phyloP scores from a whole-genome alignment of 768 basidiomycete genomes.

The Tubosaeta sp. region DNA sequence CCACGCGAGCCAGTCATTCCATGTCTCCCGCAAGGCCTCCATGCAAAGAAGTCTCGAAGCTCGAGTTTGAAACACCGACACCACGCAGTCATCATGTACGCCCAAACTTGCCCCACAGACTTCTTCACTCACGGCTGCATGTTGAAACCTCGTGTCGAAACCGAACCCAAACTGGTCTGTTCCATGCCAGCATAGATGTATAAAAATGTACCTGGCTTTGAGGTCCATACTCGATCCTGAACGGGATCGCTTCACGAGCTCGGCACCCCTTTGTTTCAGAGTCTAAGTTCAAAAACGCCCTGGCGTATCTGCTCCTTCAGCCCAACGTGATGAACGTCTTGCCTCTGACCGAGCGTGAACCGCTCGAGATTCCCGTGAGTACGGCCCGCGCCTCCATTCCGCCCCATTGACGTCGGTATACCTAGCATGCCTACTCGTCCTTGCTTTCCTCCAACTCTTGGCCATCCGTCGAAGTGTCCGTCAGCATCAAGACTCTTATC shows the following conservation, averaged over 20 bases:
- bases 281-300: not conserved
- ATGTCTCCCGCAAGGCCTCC: not conserved
- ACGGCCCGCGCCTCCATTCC: not conserved
- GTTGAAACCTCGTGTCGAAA: conserved; percentile 11
- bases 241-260: not conserved
- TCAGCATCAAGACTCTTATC: conserved; percentile 13
- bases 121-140: conserved; percentile 3
- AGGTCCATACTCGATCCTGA: not conserved
- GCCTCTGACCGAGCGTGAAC: not conserved
- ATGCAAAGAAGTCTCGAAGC: not conserved
- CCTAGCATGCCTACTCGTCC: conserved; percentile 7
- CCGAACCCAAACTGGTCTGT: not conserved
- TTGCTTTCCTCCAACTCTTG: conserved; percentile 14
- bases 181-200: not conserved
- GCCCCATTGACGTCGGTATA: not conserved
- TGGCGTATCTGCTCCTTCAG: not conserved
- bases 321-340: not conserved
- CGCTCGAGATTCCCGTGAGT: conserved; percentile 14
- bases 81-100: not conserved
- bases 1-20: too few relatives aligned
- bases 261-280: not conserved
- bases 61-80: not conserved
- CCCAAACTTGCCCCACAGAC: not conserved
- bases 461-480: conserved; percentile 9
- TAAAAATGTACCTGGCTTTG: not conserved